Percentiles rank a stretch among this genome's conserved stretches.
These are phyloP conservation scores for Scheffersomyces lignosus DNA, from an alignment of 805 yeast species.

Conservation along the genomic window DNA sequence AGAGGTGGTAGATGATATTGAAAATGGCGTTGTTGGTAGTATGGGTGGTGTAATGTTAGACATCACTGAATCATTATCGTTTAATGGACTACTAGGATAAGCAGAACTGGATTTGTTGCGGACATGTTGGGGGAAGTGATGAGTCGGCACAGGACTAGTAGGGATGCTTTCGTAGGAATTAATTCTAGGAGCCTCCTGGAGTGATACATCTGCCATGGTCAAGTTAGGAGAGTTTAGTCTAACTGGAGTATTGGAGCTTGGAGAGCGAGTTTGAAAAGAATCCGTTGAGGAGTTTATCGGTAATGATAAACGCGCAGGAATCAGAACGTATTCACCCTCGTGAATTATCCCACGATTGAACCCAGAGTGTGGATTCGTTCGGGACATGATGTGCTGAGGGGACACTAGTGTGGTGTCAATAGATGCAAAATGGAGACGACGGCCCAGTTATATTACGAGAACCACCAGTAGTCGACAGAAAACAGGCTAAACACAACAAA, in stretches of 20 bases:
- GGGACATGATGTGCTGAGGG: too few species aligned
- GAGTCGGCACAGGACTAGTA: neutral
- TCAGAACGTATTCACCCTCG: constrained; percentile 33
- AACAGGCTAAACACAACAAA: too few species aligned
- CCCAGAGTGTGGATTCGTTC: too few species aligned
- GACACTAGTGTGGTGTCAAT: too few species aligned
- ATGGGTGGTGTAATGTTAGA: neutral
- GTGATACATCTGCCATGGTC: constrained; percentile 9
- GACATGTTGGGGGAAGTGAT: neutral
- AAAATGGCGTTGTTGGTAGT: neutral
- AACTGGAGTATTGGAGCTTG: constrained; percentile 19
- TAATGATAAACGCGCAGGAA: constrained; percentile 23
- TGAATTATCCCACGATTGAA: constrained; percentile 23
- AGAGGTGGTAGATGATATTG: neutral
- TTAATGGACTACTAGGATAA: neutral
- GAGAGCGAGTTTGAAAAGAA: constrained; percentile 10
- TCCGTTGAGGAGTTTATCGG: constrained; percentile 26
- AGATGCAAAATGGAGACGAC: too few species aligned
- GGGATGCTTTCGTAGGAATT: neutral
- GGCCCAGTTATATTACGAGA: too few species aligned
- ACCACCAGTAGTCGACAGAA: too few species aligned
- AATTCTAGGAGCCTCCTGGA: constrained; percentile 1
- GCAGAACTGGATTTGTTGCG: neutral
- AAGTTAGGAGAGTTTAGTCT: constrained; percentile 22
- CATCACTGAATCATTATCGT: neutral